Evolutionary conservation across 2,329 filamentous ascomycete genomes (phyloP).

Genomic region (Penicillium vulpinum): DNA sequence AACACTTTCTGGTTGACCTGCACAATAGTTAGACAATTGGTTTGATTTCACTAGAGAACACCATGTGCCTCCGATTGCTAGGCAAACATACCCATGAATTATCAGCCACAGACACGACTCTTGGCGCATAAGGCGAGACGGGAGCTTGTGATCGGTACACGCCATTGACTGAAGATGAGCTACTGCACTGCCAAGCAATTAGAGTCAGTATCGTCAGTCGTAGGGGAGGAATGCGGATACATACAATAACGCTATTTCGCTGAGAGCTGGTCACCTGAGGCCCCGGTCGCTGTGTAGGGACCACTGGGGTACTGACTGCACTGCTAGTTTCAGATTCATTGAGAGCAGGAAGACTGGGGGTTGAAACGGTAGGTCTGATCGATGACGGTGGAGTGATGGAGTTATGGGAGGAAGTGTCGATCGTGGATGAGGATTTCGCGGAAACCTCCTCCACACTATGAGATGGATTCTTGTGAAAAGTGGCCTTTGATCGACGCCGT

Average conservation of each 20-base stretch:
- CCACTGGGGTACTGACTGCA: constrained; percentile 30
- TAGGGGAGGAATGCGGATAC: constrained; percentile 14
- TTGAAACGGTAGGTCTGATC: constrained; percentile 64
- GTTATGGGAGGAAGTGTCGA: constrained; percentile 59
- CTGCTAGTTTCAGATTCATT: constrained; percentile 53
- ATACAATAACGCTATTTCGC: constrained; percentile 47
- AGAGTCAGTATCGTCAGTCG: constrained; percentile 4
- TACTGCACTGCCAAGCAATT: constrained; percentile 34
- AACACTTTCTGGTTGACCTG: constrained; percentile 91
- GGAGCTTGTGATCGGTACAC: constrained; percentile 56
- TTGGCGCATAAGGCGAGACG: constrained; percentile 77
- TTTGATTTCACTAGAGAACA: background rate
- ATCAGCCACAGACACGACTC: constrained; percentile 74
- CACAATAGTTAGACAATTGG: constrained; percentile 7
- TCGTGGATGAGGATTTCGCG: constrained; percentile 63
- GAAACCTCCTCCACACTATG: constrained; percentile 61
- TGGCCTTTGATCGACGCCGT: constrained; percentile 73
- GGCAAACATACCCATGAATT: constrained; percentile 72
- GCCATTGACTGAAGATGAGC: constrained; percentile 35
- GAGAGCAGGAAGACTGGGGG: constrained; percentile 57
- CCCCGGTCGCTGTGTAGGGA: constrained; percentile 50
- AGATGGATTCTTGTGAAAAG: constrained; percentile 55
- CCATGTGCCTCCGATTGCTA: background rate
- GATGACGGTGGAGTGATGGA: constrained; percentile 75
- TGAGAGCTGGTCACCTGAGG: constrained; percentile 41